Percentiles rank a stretch among this genome's conserved stretches.
phyloP scores from a whole-genome alignment of 192 early-diverging fungal genomes.

The Lobosporangium transversale region DNA sequence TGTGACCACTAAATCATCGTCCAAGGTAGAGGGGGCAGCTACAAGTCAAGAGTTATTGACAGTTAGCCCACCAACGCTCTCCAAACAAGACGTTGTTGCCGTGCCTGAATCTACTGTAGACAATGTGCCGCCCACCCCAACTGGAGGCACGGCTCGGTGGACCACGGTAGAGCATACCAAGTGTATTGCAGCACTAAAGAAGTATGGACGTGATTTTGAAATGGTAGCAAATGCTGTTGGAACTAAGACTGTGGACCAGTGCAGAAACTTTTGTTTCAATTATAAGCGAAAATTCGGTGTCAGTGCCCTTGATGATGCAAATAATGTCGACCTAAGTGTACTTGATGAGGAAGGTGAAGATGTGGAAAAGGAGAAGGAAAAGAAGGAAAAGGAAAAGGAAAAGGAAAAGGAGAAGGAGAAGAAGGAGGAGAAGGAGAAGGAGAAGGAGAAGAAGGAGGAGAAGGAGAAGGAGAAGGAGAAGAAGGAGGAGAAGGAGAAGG shows the following conservation, averaged over 20 bases:
- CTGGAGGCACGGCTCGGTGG: conserved; percentile 23
- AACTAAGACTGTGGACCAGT: conserved; percentile 82
- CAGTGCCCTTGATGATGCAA: conserved; percentile 61
- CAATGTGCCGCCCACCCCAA: neutral
- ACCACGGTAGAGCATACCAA: conserved; percentile 38
- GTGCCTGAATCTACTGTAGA: neutral
- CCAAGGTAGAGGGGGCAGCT: neutral
- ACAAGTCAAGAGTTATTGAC: conserved; percentile 8
- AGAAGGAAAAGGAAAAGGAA: too few relatives aligned
- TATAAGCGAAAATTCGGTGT: conserved; percentile 75
- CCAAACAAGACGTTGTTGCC: neutral
- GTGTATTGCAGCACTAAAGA: conserved; percentile 56
- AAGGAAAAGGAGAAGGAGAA: too few relatives aligned
- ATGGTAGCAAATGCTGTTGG: conserved; percentile 75
- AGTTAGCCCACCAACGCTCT: neutral
- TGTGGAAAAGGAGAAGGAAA: too few relatives aligned
- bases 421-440: too few relatives aligned
- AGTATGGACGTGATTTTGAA: conserved; percentile 76
- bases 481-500: too few relatives aligned
- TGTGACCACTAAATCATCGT: neutral
- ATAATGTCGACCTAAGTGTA: neutral
- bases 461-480: too few relatives aligned
- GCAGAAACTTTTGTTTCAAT: conserved; percentile 81
- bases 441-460: too few relatives aligned
- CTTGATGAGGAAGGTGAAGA: conserved; percentile 4